Evolutionary conservation across 176 grass and related monocot genomes (phyloP), one percentile per base, ranked within the genome.

Genomic region (Oryza rufipogon): DNA sequence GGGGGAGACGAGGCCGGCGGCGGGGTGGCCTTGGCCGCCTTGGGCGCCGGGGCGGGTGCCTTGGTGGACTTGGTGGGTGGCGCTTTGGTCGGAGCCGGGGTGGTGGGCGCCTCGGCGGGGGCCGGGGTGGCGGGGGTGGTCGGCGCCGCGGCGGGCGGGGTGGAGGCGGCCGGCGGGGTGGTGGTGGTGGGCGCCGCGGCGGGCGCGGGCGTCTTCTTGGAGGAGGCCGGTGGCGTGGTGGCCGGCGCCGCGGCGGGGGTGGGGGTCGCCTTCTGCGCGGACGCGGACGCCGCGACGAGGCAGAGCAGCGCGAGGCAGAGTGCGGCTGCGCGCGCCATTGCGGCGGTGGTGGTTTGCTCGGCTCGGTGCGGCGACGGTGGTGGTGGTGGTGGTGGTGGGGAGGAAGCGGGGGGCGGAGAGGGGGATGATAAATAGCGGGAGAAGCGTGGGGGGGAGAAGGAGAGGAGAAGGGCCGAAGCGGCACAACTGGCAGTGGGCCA

Each of bases 281-380:
- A 39, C 74, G 90, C 61, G 22, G 86, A 82, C 32, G 85, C 85
- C 9, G 80, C 81, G 13, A 91, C 23, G 28, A 91, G 70, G 86
- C 90, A 91, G 49, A 91, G 79, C 9, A 91, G 86, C 68, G 83
- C 90, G 68, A 91, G 44, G 78, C 79, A 91, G 78, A 91, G 68
- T 16, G 42, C 79, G 41, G 61, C 78, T 68, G 78, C 81, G 73
- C 90, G 83, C 48, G 82, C 90, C 90, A 91, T 91, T 74, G 84
- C 36, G 2, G 68, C 4, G 70, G 15, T 0, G 26, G 15, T 54
- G 15, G 42, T 44, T 44, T 0, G 51, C 52, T 58, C 17, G 52
- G 52, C 52, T 58, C 52, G 16, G 1, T 8, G 1, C 54, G 16
- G 54, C 19, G 9, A 58, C 58, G 26, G 54, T 51, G 16, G 70